phyloP scores from a whole-genome alignment of 192 early-diverging fungal genomes.

The Chytriomyces sp. region DNA sequence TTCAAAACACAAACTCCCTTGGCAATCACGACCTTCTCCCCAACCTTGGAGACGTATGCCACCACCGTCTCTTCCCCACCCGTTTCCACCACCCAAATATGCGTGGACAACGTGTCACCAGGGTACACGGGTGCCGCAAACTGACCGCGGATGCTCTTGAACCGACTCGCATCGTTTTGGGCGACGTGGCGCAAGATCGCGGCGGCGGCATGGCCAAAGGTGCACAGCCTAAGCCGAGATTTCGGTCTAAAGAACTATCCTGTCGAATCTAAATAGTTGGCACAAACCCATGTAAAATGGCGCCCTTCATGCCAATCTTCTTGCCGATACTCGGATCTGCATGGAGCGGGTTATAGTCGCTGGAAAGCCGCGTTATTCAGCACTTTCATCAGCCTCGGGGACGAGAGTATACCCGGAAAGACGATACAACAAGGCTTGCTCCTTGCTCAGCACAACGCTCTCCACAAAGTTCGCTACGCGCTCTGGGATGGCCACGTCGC shows the following conservation, averaged over 20 bases:
- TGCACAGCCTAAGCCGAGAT: constrained; percentile 13
- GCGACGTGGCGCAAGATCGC: constrained; percentile 62
- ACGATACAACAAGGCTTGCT: constrained; percentile 73
- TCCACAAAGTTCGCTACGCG: constrained; percentile 64
- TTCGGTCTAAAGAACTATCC: neutral
- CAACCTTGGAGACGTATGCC: constrained; percentile 60
- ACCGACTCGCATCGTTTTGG: constrained; percentile 51
- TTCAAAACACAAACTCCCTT: constrained; percentile 47
- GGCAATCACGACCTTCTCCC: constrained; percentile 64
- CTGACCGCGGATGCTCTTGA: constrained; percentile 66
- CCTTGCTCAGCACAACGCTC: constrained; percentile 42
- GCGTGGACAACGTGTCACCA: constrained; percentile 67
- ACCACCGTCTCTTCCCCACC: constrained; percentile 34
- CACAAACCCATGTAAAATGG: constrained; percentile 72
- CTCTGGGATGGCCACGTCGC: constrained; percentile 45
- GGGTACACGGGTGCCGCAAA: constrained; percentile 76
- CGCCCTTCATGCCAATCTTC: constrained; percentile 67
- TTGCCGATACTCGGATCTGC: constrained; percentile 70
- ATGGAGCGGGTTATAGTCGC: constrained; percentile 79
- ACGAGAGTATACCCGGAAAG: constrained; percentile 63
- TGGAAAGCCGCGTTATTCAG: constrained; percentile 11
- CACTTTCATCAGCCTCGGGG: constrained; percentile 3
- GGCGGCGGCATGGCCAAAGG: constrained; percentile 62
- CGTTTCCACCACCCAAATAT: constrained; percentile 71
- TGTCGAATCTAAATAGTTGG: neutral